A percentile compares a stretch with the other conserved stretches of the same genome.
These are phyloP conservation scores for Penicillium pancosmium DNA, from an alignment of 495 filamentous ascomycete genomes.

Conservation along the genomic window DNA sequence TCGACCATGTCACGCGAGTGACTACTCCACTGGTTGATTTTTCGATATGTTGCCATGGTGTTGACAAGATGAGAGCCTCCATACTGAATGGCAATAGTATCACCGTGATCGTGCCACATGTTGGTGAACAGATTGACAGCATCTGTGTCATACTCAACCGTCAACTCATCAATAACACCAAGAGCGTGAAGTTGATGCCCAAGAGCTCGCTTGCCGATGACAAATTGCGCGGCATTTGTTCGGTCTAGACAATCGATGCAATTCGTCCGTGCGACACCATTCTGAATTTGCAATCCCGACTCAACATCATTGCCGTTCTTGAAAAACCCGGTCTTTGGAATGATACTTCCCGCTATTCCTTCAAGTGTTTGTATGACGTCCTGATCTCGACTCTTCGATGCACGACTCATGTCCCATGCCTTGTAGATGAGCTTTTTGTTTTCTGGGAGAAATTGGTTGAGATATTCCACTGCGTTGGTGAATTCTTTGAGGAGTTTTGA, in stretches of 20 bases:
- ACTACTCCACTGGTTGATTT: conserved; percentile 98
- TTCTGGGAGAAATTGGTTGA: conserved; percentile 89
- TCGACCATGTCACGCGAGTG: conserved; percentile 98
- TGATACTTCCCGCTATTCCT: conserved; percentile 80
- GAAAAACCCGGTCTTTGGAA: conserved; percentile 88
- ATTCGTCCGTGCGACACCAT: conserved; percentile 92
- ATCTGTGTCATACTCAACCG: conserved; percentile 91
- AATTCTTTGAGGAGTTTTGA: conserved; percentile 89
- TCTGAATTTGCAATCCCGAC: conserved; percentile 72
- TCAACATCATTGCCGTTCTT: conserved; percentile 77
- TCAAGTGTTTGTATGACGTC: conserved; percentile 94
- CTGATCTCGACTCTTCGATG: conserved; percentile 91
- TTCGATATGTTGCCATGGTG: conserved; percentile 98
- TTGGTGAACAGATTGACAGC: conserved; percentile 94
- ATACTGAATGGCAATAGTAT: conserved; percentile 97
- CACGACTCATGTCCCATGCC: conserved; percentile 97
- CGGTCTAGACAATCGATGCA: conserved; percentile 97
- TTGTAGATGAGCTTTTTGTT: conserved; percentile 88
- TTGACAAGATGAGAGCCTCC: conserved; percentile 97
- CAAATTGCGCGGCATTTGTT: conserved; percentile 96
- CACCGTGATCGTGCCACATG: conserved; percentile 94
- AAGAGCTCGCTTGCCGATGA: conserved; percentile 93
- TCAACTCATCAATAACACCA: conserved; percentile 77
- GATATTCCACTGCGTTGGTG: conserved; percentile 83
- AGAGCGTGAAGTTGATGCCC: conserved; percentile 92